Conservation (phyloP, 306 rosid genomes). For the Canavalia gladiata region DNA sequence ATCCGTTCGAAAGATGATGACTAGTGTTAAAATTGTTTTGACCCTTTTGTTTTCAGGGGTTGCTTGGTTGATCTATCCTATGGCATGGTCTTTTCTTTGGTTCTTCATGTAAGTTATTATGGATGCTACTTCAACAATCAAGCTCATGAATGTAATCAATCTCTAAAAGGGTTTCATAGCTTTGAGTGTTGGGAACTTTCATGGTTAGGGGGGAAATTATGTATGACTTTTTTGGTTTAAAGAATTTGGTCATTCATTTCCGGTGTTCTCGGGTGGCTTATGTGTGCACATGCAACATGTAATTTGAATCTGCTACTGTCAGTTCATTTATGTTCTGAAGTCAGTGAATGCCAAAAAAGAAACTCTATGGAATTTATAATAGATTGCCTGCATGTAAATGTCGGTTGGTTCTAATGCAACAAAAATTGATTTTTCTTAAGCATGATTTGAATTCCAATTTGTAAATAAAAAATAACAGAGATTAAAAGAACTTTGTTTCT, state of each 20-base stretch:
- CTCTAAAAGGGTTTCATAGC: constrained; percentile 24
- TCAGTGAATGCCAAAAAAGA: constrained; percentile 32
- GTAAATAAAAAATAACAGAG: background rate
- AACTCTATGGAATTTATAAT: background rate
- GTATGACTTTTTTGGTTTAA: constrained; percentile 33
- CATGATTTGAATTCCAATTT: background rate
- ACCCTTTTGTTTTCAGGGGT: constrained; percentile 55
- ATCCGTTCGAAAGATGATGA: background rate
- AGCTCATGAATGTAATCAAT: constrained; percentile 18
- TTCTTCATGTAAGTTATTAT: constrained; percentile 45
- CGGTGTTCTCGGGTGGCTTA: constrained; percentile 9
- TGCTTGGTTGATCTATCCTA: constrained; percentile 51
- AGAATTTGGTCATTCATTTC: constrained; percentile 38
- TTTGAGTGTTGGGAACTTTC: constrained; percentile 20
- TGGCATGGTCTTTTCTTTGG: constrained; percentile 53
- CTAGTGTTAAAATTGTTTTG: constrained; percentile 30
- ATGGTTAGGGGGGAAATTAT: background rate
- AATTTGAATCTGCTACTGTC: constrained; percentile 31
- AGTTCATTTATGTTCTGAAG: constrained; percentile 28
- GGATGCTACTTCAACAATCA: constrained; percentile 32
- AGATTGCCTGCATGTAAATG: background rate
- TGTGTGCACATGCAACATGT: constrained; percentile 46
- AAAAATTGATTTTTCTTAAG: background rate
- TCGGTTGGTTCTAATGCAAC: background rate
- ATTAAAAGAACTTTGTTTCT: background rate